Conservation (phyloP, 768 basidiomycete genomes). For the Cantharellus anzutake region DNA sequence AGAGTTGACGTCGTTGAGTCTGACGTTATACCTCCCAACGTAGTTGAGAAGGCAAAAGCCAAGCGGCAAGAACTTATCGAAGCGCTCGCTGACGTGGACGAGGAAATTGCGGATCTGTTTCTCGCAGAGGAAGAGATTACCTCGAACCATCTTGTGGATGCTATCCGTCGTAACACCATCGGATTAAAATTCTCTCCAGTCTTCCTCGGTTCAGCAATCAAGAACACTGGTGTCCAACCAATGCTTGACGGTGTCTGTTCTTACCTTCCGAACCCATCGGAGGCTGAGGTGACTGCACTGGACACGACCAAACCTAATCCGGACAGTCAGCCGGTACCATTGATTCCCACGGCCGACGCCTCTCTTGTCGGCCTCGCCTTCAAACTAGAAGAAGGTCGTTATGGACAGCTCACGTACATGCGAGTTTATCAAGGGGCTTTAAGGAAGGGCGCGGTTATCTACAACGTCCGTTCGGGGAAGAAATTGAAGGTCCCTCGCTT, state of each 20-base stretch:
- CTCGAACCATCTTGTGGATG: slow-evolving; percentile 52
- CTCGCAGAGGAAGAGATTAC: slow-evolving; percentile 66
- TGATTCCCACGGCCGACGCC: slow-evolving; percentile 66
- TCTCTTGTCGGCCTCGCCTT: slow-evolving; percentile 90
- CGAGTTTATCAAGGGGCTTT: slow-evolving; percentile 91
- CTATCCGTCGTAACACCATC: slow-evolving; percentile 79
- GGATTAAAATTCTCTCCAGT: slow-evolving; percentile 87
- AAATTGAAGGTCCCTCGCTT: slow-evolving; percentile 91
- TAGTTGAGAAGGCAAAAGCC: slow-evolving; percentile 52
- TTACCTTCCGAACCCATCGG: slow-evolving; percentile 83
- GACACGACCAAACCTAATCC: slow-evolving; percentile 45
- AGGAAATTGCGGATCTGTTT: slow-evolving; percentile 80
- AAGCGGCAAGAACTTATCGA: slow-evolving; percentile 89
- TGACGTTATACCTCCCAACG: slow-evolving; percentile 69
- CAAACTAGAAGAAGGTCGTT: slow-evolving; percentile 95
- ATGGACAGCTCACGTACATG: slow-evolving; percentile 96
- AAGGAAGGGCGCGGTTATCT: slow-evolving; percentile 70
- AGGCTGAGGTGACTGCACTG: slow-evolving; percentile 60
- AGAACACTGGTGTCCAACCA: slow-evolving; percentile 90
- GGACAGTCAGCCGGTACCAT: slow-evolving; percentile 29
- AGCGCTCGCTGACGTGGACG: slow-evolving; percentile 90
- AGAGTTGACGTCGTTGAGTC: slow-evolving; percentile 64
- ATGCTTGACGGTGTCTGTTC: slow-evolving; percentile 86
- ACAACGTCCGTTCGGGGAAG: slow-evolving; percentile 88
- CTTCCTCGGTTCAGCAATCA: slow-evolving; percentile 91